Base-by-base conservation (phyloP, 176 grass and related monocot species). In the Zoysia japonica region DNA sequence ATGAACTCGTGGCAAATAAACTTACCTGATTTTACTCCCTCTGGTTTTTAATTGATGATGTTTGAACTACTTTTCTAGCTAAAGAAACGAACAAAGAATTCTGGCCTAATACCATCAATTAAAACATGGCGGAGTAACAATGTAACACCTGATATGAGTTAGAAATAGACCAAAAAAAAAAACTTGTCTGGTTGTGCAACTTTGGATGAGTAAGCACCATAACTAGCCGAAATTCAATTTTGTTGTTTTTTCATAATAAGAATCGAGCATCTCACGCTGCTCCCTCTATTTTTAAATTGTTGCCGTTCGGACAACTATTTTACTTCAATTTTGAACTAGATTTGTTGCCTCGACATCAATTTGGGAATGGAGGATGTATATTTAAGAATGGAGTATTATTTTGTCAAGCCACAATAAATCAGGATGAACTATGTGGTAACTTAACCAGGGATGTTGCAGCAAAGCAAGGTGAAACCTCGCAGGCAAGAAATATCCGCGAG, bases 181-280 rank as follows among this genome's bases (percentile, higher is more conserved):
- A 47, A 20, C 63, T 43, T 49, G 7, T 66, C 7, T 11, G 37
- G 5, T 47, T 11, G 8, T 45, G 55, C 11, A 86, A 59, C 42
- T 80, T 63, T 47, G 45, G 7, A 69, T 69, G 19, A 76, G 15
- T 36, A 65, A 80, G 28, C 16, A 56, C 4, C 16, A 54, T 47
- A 62, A 43, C 28, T 17, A 71, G 37, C 56, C 55, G 66, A 69
- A 41, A 9, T 9, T 63, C 50, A 6, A 15, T 55, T 5, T 16
- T 47, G 28, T 28, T 76, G 28, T 61, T 42, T 76, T 40, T 47
- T 77, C 54, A 63, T 0, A 19, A 41, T 37, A 8, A 50, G 20
- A 63, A 82, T 72, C 10, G 57, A 48, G 61, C 61, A 80, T 80
- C 20, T 41, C 44, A n/a, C 2, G 3, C 16, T 76, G 3, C 37